Conservation (phyloP, 768 basidiomycete genomes). For the Saitozyma podzolica region DNA sequence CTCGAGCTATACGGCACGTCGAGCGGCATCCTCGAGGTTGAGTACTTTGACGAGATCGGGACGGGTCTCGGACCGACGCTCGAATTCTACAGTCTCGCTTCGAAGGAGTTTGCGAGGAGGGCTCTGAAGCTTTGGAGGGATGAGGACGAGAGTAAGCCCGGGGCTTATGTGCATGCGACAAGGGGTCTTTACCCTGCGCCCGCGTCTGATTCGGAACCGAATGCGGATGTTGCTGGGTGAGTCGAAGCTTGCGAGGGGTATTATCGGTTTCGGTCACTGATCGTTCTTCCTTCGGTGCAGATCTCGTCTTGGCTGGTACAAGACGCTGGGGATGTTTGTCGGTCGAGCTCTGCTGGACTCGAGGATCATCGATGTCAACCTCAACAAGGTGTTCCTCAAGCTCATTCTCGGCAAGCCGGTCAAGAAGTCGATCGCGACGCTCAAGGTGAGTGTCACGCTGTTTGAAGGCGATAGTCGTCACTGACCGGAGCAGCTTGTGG, state of each 20-base stretch:
- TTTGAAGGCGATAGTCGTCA: neutral
- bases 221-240: conserved; percentile 29
- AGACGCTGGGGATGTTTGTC: conserved; percentile 90
- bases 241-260: conserved; percentile 8
- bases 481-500: conserved; percentile 65
- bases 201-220: conserved; percentile 25
- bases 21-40: conserved; percentile 90
- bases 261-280: neutral
- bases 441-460: conserved; percentile 62
- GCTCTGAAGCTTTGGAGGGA: conserved; percentile 91
- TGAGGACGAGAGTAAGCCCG: conserved; percentile 63
- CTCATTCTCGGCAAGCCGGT: conserved; percentile 83
- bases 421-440: conserved; percentile 74
- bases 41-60: conserved; percentile 98
- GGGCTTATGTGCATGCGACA: conserved; percentile 78
- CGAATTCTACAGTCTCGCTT: conserved; percentile 97
- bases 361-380: conserved; percentile 90
- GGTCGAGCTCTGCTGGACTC: conserved; percentile 97
- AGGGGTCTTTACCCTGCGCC: conserved; percentile 86
- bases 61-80: conserved; percentile 95
- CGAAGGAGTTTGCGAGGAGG: conserved; percentile 86
- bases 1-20: conserved; percentile 89
- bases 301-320: conserved; percentile 80
- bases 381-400: conserved; percentile 94
- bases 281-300: conserved; percentile 53